Evolutionary conservation across 208 protist genomes (phyloP).

Genomic region (Trypanosoma grayi): DNA sequence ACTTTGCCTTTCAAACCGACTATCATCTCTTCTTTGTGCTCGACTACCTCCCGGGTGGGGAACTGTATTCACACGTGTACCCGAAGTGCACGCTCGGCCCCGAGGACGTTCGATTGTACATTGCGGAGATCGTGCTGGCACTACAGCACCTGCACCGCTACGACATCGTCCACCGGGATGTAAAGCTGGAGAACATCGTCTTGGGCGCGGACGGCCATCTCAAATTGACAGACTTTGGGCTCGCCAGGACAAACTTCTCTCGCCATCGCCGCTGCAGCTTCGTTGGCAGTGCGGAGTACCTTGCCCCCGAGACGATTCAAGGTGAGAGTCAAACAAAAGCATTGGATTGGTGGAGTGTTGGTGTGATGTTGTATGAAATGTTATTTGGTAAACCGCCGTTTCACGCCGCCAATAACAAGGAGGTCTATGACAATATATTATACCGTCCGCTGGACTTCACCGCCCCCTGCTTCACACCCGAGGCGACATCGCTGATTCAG

Average conservation of each 20-base stretch:
- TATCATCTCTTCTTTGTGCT: slow-evolving; percentile 90
- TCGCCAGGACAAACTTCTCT: slow-evolving; percentile 77
- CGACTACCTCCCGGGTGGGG: slow-evolving; percentile 93
- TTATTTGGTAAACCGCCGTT: slow-evolving; percentile 90
- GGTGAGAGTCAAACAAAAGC: slow-evolving; percentile 88
- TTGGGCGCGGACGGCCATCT: slow-evolving; percentile 80
- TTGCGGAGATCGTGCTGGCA: slow-evolving; percentile 89
- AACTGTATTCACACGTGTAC: slow-evolving; percentile 93
- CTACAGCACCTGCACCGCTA: slow-evolving; percentile 86
- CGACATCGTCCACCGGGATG: slow-evolving; percentile 84
- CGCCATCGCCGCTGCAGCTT: slow-evolving; percentile 72
- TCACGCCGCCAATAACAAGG: slow-evolving; percentile 82
- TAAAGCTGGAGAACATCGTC: slow-evolving; percentile 92
- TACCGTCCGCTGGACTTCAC: slow-evolving; percentile 44
- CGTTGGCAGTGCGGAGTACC: slow-evolving; percentile 87
- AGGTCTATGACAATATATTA: slow-evolving; percentile 77
- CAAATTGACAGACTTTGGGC: slow-evolving; percentile 86
- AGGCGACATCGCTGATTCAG: slow-evolving; percentile 57
- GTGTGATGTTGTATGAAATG: slow-evolving; percentile 96
- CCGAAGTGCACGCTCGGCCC: slow-evolving; percentile 39
- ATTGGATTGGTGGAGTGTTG: slow-evolving; percentile 97
- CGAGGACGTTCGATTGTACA: slow-evolving; percentile 76
- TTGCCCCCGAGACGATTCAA: slow-evolving; percentile 91
- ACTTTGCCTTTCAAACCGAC: slow-evolving; percentile 87
- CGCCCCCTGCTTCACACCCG: slow-evolving; percentile 40